Evolutionary conservation across 192 early-diverging fungal genomes (phyloP).

Genomic region (Geranomyces michiganensis): DNA sequence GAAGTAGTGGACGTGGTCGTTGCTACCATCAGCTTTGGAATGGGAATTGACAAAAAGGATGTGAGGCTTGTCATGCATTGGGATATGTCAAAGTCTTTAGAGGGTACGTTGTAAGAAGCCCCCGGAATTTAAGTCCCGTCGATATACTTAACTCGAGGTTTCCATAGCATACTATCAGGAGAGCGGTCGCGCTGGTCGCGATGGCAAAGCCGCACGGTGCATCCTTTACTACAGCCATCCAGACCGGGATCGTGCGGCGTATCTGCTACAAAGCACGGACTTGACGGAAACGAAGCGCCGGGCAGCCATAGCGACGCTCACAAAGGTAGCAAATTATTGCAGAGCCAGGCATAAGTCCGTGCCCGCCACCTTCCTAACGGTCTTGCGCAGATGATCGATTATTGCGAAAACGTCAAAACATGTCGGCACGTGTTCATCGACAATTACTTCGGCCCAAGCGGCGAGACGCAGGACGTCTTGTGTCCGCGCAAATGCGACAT

Average conservation of each 20-base stretch:
- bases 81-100: slow-evolving; percentile 85
- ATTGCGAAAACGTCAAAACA: slow-evolving; percentile 48
- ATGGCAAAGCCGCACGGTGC: slow-evolving; percentile 45
- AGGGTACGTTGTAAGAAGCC: slow-evolving; percentile 44
- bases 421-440: slow-evolving; percentile 48
- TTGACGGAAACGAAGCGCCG: neutral
- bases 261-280: slow-evolving; percentile 30
- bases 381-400: slow-evolving; percentile 47
- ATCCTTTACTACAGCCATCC: slow-evolving; percentile 50
- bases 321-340: slow-evolving; percentile 18
- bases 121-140: neutral
- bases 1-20: slow-evolving; percentile 49
- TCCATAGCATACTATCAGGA: slow-evolving; percentile 70
- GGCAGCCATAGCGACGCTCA: slow-evolving; percentile 30
- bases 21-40: slow-evolving; percentile 68
- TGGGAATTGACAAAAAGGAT: slow-evolving; percentile 96
- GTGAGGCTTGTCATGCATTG: slow-evolving; percentile 95
- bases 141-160: neutral
- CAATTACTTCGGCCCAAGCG: slow-evolving; percentile 44
- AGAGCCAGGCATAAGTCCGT: neutral
- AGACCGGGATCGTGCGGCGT: slow-evolving; percentile 46
- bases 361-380: neutral
- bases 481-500: slow-evolving; percentile 49
- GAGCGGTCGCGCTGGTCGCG: slow-evolving; percentile 56
- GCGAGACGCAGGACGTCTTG: slow-evolving; percentile 4